Evolutionary conservation across 2,329 filamentous ascomycete species (phyloP).

Genomic region (Ascochyta viciae-villosae): DNA sequence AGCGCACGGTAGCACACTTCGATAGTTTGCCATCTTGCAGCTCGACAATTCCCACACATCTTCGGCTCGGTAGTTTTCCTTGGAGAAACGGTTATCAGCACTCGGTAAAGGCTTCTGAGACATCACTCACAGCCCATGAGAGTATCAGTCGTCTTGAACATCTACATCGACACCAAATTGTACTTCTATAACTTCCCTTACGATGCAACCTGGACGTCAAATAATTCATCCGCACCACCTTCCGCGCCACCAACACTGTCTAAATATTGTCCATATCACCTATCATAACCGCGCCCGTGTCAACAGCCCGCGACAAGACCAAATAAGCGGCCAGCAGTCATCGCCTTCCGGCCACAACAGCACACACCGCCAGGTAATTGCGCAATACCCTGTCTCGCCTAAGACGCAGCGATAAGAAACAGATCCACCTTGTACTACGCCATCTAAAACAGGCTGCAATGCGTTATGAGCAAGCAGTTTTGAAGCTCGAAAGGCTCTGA

Average conservation of each 20-base stretch:
- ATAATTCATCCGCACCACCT: conserved; percentile 47
- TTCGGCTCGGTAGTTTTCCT: conserved; percentile 53
- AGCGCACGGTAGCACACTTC: conserved; percentile 43
- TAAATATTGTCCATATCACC: conserved; percentile 46
- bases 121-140: conserved; percentile 43
- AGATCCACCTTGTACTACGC: conserved; percentile 19
- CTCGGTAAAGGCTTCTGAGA: conserved; percentile 48
- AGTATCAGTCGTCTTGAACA: conserved; percentile 48
- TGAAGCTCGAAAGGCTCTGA: conserved; percentile 2
- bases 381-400: conserved; percentile 23
- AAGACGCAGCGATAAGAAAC: conserved; percentile 13
- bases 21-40: conserved; percentile 43
- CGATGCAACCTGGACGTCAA: conserved; percentile 48
- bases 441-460: conserved; percentile 8
- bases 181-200: conserved; percentile 52
- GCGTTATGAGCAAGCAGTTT: conserved; percentile 3
- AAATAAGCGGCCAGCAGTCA: conserved; percentile 34
- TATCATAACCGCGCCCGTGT: conserved; percentile 39
- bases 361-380: conserved; percentile 30
- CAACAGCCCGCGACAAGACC: conserved; percentile 36
- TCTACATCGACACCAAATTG: conserved; percentile 51
- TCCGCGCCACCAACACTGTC: conserved; percentile 44
- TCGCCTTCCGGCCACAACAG: conserved; percentile 31
- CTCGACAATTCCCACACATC: conserved; percentile 45
- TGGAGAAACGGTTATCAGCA: conserved; percentile 49